A percentile compares a stretch with the other conserved stretches of the same genome.
Evolutionary conservation across 2,329 filamentous ascomycete genomes (phyloP).

Genomic region (Ilyonectria robusta): DNA sequence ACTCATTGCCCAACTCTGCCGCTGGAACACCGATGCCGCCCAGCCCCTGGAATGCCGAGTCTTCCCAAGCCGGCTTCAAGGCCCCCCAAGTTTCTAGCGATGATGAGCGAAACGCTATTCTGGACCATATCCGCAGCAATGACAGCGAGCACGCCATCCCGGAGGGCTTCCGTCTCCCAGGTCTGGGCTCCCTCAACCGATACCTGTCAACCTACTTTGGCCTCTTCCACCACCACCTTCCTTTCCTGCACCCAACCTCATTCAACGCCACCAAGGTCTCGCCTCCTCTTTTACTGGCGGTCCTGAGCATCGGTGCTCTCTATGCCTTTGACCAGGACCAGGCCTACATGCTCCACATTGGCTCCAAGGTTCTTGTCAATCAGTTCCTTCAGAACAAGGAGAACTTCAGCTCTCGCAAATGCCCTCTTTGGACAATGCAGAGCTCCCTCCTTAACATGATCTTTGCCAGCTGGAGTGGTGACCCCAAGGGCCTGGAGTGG

Average conservation of each 20-base stretch:
- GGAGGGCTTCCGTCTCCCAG: slow-evolving; percentile 91
- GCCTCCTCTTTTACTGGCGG: slow-evolving; percentile 86
- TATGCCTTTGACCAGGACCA: slow-evolving; percentile 98
- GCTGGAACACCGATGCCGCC: slow-evolving; percentile 80
- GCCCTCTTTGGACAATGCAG: slow-evolving; percentile 98
- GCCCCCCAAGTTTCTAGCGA: slow-evolving; percentile 88
- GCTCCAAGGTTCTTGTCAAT: slow-evolving; percentile 96
- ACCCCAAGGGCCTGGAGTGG: slow-evolving; percentile 98
- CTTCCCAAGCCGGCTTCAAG: slow-evolving; percentile 76
- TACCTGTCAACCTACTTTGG: slow-evolving; percentile 97
- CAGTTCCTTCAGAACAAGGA: slow-evolving; percentile 98
- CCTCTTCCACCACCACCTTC: slow-evolving; percentile 95
- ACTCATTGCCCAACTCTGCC: slow-evolving; percentile 77
- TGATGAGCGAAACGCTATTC: slow-evolving; percentile 86
- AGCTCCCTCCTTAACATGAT: slow-evolving; percentile 98
- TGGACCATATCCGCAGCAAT: slow-evolving; percentile 86
- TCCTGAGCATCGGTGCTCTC: slow-evolving; percentile 93
- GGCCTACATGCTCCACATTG: slow-evolving; percentile 97
- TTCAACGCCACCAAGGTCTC: slow-evolving; percentile 87
- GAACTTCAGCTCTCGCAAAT: slow-evolving; percentile 98
- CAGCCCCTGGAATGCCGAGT: slow-evolving; percentile 78
- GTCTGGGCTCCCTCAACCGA: slow-evolving; percentile 84
- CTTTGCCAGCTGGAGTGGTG: slow-evolving; percentile 98
- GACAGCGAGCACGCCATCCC: slow-evolving; percentile 88
- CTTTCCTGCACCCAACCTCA: slow-evolving; percentile 93